Evolutionary conservation across 2,329 filamentous ascomycete species (phyloP).

Genomic region (Trichoderma arundinaceum): DNA sequence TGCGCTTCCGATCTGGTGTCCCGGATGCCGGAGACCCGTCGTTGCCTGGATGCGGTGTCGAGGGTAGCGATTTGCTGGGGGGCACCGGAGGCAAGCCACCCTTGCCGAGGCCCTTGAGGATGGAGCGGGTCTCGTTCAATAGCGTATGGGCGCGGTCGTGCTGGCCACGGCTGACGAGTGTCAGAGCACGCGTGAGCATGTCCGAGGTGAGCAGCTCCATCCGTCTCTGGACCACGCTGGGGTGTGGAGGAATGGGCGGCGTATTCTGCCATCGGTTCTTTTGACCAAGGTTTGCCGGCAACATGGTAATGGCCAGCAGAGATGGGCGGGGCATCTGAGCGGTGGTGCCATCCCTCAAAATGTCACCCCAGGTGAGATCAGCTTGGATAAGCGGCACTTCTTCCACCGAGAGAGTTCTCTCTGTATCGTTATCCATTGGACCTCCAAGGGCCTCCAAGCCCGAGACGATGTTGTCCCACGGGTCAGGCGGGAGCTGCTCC

Average conservation of each 20-base stretch:
- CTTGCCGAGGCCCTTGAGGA: conserved; percentile 94
- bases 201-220: conserved; percentile 98
- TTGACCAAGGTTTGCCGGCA: conserved; percentile 69
- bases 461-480: conserved; percentile 97
- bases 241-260: conserved; percentile 92
- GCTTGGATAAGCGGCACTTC: conserved; percentile 95
- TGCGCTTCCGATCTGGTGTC: conserved; percentile 61
- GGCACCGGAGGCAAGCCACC: conserved; percentile 90
- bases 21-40: conserved; percentile 53
- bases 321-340: conserved; percentile 89
- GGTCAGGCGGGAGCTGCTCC: conserved; percentile 87
- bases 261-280: conserved; percentile 69
- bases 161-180: conserved; percentile 86
- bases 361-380: conserved; percentile 90
- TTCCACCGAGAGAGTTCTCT: conserved; percentile 83
- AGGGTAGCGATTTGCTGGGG: conserved; percentile 56
- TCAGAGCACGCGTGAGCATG: conserved; percentile 92
- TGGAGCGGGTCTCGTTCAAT: conserved; percentile 89
- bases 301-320: conserved; percentile 92
- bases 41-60: conserved; percentile 54
- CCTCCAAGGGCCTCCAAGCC: conserved; percentile 92
- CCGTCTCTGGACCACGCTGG: conserved; percentile 89
- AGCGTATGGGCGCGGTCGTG: conserved; percentile 93
- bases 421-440: conserved; percentile 82
- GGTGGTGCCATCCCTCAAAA: conserved; percentile 84